Evolutionary conservation across 2,329 filamentous ascomycete genomes (phyloP).

Genomic region (Corynespora cassiicola): DNA sequence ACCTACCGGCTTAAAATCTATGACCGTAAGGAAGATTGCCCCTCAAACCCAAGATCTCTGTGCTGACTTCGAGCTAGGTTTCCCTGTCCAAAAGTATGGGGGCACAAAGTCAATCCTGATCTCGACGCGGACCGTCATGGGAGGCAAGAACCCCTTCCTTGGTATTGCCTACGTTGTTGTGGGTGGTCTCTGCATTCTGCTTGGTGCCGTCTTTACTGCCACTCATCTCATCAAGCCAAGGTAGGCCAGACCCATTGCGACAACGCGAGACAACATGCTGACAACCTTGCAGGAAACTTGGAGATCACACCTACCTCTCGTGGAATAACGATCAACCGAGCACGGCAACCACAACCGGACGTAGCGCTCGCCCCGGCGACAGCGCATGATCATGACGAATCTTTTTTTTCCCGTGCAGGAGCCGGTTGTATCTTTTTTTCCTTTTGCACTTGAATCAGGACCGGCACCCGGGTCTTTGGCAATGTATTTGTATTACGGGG

Average conservation of each 20-base stretch:
- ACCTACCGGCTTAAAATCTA: slow-evolving; percentile 79
- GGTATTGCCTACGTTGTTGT: slow-evolving; percentile 96
- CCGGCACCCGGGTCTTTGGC: slow-evolving; percentile 22
- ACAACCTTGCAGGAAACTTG: slow-evolving; percentile 75
- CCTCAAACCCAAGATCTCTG: not conserved
- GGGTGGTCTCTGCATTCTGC: slow-evolving; percentile 87
- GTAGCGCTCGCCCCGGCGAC: slow-evolving; percentile 43
- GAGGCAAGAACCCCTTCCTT: slow-evolving; percentile 92
- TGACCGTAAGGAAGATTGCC: slow-evolving; percentile 68
- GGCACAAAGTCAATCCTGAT: slow-evolving; percentile 91
- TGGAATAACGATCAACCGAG: slow-evolving; percentile 81
- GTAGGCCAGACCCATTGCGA: slow-evolving; percentile 54
- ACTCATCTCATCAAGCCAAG: slow-evolving; percentile 91
- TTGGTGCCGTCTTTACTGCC: slow-evolving; percentile 86
- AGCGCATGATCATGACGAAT: slow-evolving; percentile 34
- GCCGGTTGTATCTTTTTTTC: slow-evolving; percentile 17
- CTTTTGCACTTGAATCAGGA: slow-evolving; percentile 23
- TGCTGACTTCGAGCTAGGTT: slow-evolving; percentile 64
- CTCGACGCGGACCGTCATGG: slow-evolving; percentile 89
- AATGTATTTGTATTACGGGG: slow-evolving; percentile 36
- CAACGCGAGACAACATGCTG: slow-evolving; percentile 8
- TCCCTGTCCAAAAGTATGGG: slow-evolving; percentile 77
- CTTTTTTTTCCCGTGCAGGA: slow-evolving; percentile 20
- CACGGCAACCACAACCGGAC: slow-evolving; percentile 60
- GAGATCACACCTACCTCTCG: slow-evolving; percentile 95